Evolutionary conservation across 179 eudicot species (phyloP).

Genomic region (Sideroxylon spinosum): DNA sequence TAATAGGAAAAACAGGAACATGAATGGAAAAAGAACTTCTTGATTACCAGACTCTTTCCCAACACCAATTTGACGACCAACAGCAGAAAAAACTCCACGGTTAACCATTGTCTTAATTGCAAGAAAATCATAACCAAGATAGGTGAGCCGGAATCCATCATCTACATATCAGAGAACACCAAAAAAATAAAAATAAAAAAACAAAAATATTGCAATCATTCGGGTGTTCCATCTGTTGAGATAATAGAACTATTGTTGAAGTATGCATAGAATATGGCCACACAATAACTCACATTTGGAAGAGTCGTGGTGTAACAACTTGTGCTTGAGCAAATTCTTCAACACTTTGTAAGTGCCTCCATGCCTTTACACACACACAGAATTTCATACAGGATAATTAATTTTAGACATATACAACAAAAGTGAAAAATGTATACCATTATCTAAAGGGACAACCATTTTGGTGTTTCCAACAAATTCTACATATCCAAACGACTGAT

Average conservation of each 20-base stretch:
- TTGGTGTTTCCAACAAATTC: too few relatives aligned
- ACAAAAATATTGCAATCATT: background rate
- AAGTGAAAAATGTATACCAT: background rate
- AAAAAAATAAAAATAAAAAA: background rate
- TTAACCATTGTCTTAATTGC: conserved; percentile 88
- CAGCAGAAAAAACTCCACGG: conserved; percentile 70
- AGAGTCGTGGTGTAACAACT: conserved; percentile 83
- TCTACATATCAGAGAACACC: conserved; percentile 33
- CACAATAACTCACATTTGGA: conserved; percentile 63
- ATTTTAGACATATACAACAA: background rate
- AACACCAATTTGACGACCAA: conserved; percentile 96
- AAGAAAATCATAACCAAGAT: conserved; percentile 96
- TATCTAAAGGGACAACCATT: too few relatives aligned
- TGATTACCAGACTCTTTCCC: conserved; percentile 91
- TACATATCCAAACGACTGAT: too few relatives aligned
- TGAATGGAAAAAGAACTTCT: background rate
- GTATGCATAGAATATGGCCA: background rate
- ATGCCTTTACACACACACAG: conserved; percentile 42
- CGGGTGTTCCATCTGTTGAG: background rate
- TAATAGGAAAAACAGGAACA: conserved; percentile 6
- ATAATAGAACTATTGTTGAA: background rate
- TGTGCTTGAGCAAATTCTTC: conserved; percentile 91
- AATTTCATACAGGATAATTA: background rate
- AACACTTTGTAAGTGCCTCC: conserved; percentile 93
- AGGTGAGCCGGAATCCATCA: conserved; percentile 90